Evolutionary conservation across 306 rosid species (phyloP).

Genomic region (Prunus dulcis): DNA sequence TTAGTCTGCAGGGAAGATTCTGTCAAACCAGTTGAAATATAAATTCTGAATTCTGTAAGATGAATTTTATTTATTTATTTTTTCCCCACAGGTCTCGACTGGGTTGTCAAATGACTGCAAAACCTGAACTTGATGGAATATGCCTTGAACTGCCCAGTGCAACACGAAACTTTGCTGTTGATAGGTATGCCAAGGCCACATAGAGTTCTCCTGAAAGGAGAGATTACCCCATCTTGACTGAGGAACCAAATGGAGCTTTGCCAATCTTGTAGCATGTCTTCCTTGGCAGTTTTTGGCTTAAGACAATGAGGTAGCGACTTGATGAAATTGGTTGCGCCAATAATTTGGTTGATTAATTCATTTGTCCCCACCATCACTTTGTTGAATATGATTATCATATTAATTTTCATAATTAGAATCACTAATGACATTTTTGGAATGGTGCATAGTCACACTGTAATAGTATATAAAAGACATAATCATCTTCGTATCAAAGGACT

Average conservation of each 20-base stretch:
- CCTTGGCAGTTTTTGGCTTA: background rate
- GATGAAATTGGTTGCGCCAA: background rate
- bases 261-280: background rate
- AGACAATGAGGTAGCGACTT: background rate
- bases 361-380: no score
- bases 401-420: no score
- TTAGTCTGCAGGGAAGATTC: slow-evolving; percentile 3
- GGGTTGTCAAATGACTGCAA: slow-evolving; percentile 91
- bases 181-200: slow-evolving; percentile 74
- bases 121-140: slow-evolving; percentile 70
- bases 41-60: background rate
- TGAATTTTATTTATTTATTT: background rate
- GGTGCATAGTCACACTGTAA: no score
- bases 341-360: background rate
- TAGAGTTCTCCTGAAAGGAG: background rate
- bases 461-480: no score
- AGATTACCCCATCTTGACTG: background rate
- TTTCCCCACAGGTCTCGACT: slow-evolving; percentile 78
- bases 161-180: slow-evolving; percentile 80
- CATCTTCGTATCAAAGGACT: no score
- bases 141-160: slow-evolving; percentile 80
- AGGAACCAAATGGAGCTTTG: background rate
- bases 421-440: no score
- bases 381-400: no score
- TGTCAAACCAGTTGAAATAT: background rate